Conservation (phyloP, 345 rosid genomes). For the Eutrema yunnanense region DNA sequence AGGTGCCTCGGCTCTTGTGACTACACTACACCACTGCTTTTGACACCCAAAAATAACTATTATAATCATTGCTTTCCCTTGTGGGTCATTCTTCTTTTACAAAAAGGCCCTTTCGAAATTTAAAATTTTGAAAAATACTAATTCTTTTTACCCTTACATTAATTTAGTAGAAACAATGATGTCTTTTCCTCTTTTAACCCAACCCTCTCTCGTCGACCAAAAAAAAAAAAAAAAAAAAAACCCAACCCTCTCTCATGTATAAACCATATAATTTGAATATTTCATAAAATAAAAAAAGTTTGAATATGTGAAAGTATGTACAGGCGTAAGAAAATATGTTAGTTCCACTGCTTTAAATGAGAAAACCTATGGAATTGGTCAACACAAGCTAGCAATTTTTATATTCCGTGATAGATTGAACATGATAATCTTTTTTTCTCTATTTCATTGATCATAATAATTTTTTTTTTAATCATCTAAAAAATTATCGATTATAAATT, state of each 20-base stretch:
- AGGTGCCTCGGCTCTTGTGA: slow-evolving; percentile 33
- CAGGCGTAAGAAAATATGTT: not conserved
- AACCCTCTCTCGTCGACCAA: slow-evolving; percentile 16
- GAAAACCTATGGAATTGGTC: slow-evolving; percentile 9
- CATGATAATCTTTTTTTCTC: not conserved
- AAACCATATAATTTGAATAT: not conserved
- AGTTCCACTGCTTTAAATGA: not conserved
- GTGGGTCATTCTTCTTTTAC: slow-evolving; percentile 32
- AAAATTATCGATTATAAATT: too few relatives aligned
- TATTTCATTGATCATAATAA: too few relatives aligned
- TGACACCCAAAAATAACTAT: slow-evolving; percentile 18
- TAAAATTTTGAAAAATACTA: slow-evolving; percentile 4
- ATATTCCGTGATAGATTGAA: not conserved
- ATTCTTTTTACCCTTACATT: slow-evolving; percentile 6
- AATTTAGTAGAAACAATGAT: slow-evolving; percentile 21
- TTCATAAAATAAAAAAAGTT: not conserved
- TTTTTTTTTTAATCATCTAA: too few relatives aligned
- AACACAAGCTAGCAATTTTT: not conserved
- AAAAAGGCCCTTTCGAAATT: slow-evolving; percentile 20
- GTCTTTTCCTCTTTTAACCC: slow-evolving; percentile 28
- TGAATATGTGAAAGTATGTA: not conserved
- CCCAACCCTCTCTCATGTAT: slow-evolving; percentile 10
- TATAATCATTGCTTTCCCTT: slow-evolving; percentile 14
- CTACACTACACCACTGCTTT: slow-evolving; percentile 25
- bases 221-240: too few relatives aligned